phyloP scores from a whole-genome alignment of 768 basidiomycete species.

The Jaapia argillacea region DNA sequence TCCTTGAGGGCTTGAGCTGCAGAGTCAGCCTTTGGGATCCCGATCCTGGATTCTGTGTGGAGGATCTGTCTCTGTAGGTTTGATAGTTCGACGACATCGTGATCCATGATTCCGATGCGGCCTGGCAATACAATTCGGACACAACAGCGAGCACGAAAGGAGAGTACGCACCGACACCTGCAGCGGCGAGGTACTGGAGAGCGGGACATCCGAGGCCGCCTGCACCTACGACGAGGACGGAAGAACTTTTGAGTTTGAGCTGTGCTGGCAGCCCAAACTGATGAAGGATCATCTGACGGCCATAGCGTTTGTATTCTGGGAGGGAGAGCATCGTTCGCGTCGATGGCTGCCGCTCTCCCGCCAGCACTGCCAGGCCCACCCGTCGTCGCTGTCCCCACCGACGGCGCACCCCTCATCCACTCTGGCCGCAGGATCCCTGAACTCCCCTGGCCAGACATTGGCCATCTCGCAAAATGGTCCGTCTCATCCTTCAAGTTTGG shows the following conservation, averaged over 20 bases:
- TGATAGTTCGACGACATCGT: conserved; percentile 78
- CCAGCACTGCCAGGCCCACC: neutral
- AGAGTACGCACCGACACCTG: conserved; percentile 68
- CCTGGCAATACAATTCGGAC: conserved; percentile 33
- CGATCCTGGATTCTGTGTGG: conserved; percentile 63
- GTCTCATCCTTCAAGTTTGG: conserved; percentile 97
- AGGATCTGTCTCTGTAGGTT: conserved; percentile 94
- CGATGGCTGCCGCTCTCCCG: neutral
- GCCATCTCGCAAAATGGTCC: conserved; percentile 85
- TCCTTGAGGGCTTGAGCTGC: conserved; percentile 59
- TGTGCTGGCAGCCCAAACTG: conserved; percentile 90
- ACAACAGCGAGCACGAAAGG: conserved; percentile 4
- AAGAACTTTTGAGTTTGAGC: conserved; percentile 63
- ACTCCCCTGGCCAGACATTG: conserved; percentile 76
- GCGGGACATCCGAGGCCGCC: conserved; percentile 96
- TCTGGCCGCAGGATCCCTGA: conserved; percentile 33
- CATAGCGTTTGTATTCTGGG: conserved; percentile 82
- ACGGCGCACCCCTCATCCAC: neutral
- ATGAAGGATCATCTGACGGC: conserved; percentile 92
- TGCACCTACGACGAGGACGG: conserved; percentile 84
- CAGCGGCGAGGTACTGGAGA: conserved; percentile 86
- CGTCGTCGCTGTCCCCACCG: neutral
- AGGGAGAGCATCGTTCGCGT: conserved; percentile 7
- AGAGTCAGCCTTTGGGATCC: conserved; percentile 73
- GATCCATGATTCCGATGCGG: conserved; percentile 77